phyloP scores from a whole-genome alignment of 2,329 filamentous ascomycete genomes.

The Davidsoniella eucalypti region DNA sequence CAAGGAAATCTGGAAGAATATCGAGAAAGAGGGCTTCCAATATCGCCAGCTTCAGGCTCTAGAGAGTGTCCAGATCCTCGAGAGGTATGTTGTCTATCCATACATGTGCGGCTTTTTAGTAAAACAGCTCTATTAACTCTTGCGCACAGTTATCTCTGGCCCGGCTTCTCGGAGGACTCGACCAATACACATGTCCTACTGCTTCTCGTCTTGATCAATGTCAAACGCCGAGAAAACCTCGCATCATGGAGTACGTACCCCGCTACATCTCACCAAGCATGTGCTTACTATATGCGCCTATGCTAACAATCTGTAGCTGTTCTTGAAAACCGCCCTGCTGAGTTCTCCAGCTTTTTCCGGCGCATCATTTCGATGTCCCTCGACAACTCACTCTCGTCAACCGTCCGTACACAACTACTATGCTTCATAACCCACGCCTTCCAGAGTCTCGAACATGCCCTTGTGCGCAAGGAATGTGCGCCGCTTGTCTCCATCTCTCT shows the following conservation, averaged over 20 bases:
- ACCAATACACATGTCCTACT: slow-evolving; percentile 87
- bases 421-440: slow-evolving; percentile 84
- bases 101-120: not conserved
- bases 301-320: slow-evolving; percentile 33
- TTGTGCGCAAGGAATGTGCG: slow-evolving; percentile 91
- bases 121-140: slow-evolving; percentile 15
- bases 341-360: slow-evolving; percentile 80
- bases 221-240: slow-evolving; percentile 74
- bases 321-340: slow-evolving; percentile 59
- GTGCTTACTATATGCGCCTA: not conserved
- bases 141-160: slow-evolving; percentile 77
- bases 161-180: slow-evolving; percentile 71
- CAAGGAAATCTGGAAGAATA: slow-evolving; percentile 77
- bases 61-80: slow-evolving; percentile 79
- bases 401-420: slow-evolving; percentile 66
- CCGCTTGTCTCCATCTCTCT: slow-evolving; percentile 86
- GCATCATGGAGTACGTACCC: slow-evolving; percentile 60
- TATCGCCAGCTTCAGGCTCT: slow-evolving; percentile 64
- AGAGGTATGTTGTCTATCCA: slow-evolving; percentile 40
- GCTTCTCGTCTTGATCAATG: slow-evolving; percentile 69
- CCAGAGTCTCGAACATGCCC: slow-evolving; percentile 74
- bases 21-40: slow-evolving; percentile 68
- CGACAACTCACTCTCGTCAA: slow-evolving; percentile 47
- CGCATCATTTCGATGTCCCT: slow-evolving; percentile 77
- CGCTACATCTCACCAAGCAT: not conserved